These are phyloP conservation scores for Lactarius hatsudake DNA, from an alignment of 768 basidiomycete genomes.

Conservation along the genomic window DNA sequence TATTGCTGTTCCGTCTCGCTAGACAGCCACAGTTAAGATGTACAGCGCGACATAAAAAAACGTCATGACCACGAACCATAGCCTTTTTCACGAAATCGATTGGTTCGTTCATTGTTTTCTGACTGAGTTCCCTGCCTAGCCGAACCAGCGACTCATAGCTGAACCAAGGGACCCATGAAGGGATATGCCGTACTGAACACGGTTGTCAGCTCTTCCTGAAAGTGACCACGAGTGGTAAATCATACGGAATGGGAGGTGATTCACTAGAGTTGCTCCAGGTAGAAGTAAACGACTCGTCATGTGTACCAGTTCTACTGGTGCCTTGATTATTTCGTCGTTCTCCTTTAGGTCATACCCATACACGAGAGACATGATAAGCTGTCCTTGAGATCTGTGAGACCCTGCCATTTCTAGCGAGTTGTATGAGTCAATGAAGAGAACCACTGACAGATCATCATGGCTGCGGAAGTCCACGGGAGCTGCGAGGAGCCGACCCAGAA, in stretches of 20 bases:
- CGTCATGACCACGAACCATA: background rate
- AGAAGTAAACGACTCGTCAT: background rate
- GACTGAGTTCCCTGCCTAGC: background rate
- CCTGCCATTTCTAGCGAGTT: background rate
- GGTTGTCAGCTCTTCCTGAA: background rate
- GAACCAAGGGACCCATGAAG: slow-evolving; percentile 17
- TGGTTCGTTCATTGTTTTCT: background rate
- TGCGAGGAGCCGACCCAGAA: slow-evolving; percentile 4
- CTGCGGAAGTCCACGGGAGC: slow-evolving; percentile 1
- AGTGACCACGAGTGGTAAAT: no score
- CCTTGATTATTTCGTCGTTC: background rate
- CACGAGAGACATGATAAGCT: slow-evolving; percentile 1
- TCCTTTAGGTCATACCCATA: slow-evolving; percentile 15
- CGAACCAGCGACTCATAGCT: slow-evolving; percentile 1
- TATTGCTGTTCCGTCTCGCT: slow-evolving; percentile 2
- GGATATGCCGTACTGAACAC: slow-evolving; percentile 12
- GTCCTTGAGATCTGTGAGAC: background rate
- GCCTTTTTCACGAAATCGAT: slow-evolving; percentile 11
- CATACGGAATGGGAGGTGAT: slow-evolving; percentile 20
- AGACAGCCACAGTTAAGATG: background rate
- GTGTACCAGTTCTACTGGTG: background rate
- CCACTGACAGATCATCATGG: slow-evolving; percentile 10
- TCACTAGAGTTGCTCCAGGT: slow-evolving; percentile 13
- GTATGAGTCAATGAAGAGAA: background rate
- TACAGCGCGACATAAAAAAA: background rate